Base-by-base conservation (phyloP, 2,329 filamentous ascomycete species). In the Fusarium bulbicola region DNA sequence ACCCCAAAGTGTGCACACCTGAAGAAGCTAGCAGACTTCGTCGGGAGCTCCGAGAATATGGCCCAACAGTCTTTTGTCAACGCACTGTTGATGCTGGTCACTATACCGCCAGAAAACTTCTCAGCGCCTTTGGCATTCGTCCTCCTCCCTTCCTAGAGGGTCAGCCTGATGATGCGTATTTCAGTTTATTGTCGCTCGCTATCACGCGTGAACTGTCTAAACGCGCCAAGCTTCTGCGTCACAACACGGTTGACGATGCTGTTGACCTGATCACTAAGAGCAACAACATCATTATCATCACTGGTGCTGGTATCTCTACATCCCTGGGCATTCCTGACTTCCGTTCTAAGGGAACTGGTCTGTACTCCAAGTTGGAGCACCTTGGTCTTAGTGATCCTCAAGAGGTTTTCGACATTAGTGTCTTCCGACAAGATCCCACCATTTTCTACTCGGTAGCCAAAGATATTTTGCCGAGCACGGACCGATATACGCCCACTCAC, bases 311-410 rank as follows among this genome's bases (percentile, higher is more conserved):
- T 74, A 98, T 99, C 75, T 98, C 95, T 32, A 99, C 96, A 2
- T 97, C 94, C 58, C 90, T 99, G 26, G 96, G 96, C 69, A 98
- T 99, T 67, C 96, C 96, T 9, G 96, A 99, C 81, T 99, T 99
- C 80, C 92, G 96, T 74, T 98, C 95, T 59, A 96, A 96, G 81
- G 93, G 94, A 78, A 97, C 92, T 3, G 95, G 95, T 56, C 92
- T 98, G 63, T 98, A 98, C 83, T 92, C 94, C 50, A 92, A 95
- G 79, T 86, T 98, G 58, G 91, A 90, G 76, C 90, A 94, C 77
- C 88, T 96, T 68, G 95, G 94, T 12, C 84, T 92, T 68, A 90
- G 86, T 72, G 95, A 98, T 77, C 95, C 95, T 3, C 95, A 98
- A 80, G 95, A 98, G 79, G 95, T 98, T 32, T 99, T 99, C 79